These are phyloP conservation scores for Multifurca ochricompacta DNA, from an alignment of 768 basidiomycete genomes.

Conservation along the genomic window DNA sequence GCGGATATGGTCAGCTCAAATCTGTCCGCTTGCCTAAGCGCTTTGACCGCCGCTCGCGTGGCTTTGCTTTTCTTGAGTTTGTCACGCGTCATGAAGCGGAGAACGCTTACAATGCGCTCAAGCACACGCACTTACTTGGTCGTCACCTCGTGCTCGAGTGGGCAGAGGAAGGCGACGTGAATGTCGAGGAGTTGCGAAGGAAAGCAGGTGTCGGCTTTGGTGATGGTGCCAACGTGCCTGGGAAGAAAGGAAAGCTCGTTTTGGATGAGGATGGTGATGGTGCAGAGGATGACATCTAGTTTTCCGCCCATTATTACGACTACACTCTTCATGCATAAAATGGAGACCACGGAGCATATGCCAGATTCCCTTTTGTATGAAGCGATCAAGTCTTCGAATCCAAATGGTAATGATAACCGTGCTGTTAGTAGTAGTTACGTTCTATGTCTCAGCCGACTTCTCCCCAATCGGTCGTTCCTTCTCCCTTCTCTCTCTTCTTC, in stretches of 20 bases:
- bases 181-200: constrained; percentile 65
- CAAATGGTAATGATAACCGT: not conserved
- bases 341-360: not conserved
- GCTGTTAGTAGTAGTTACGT: not conserved
- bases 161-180: constrained; percentile 73
- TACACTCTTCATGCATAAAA: too few species aligned
- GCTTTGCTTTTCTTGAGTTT: constrained; percentile 97
- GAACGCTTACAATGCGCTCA: constrained; percentile 75
- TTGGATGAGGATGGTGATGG: constrained; percentile 37
- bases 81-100: constrained; percentile 84
- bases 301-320: too few species aligned
- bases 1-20: constrained; percentile 87
- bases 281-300: constrained; percentile 27
- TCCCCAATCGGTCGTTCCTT: constrained; percentile 1
- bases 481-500: constrained; percentile 45
- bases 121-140: constrained; percentile 93
- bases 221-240: constrained; percentile 61
- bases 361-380: not conserved
- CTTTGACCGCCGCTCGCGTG: constrained; percentile 80
- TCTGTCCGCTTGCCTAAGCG: constrained; percentile 90
- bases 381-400: not conserved
- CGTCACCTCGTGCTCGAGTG: constrained; percentile 92
- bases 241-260: constrained; percentile 62
- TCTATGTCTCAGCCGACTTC: not conserved
- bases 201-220: constrained; percentile 78